These are phyloP conservation scores for Lodderomyces parapsilosis DNA, from an alignment of 1,139 yeast genomes.

Conservation along the genomic window DNA sequence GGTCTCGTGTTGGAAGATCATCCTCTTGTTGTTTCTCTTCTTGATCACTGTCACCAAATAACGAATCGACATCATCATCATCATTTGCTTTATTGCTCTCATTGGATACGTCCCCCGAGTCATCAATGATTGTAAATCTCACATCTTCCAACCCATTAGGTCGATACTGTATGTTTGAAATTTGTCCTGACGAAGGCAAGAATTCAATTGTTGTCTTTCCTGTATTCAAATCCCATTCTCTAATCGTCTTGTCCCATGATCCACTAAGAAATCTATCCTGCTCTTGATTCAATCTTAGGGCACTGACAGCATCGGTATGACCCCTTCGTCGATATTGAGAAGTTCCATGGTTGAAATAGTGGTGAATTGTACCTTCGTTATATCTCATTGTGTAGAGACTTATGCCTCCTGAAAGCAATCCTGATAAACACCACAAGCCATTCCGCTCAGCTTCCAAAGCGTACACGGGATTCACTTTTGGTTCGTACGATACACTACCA, in stretches of 20 bases:
- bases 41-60: slow-evolving; percentile 80
- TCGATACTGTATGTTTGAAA: slow-evolving; percentile 74
- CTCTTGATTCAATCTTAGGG: slow-evolving; percentile 57
- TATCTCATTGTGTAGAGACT: slow-evolving; percentile 79
- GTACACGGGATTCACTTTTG: slow-evolving; percentile 78
- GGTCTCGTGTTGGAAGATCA: slow-evolving; percentile 11
- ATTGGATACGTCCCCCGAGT: background rate
- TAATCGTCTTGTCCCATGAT: slow-evolving; percentile 80
- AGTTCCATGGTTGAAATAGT: slow-evolving; percentile 57
- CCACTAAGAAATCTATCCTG: slow-evolving; percentile 75
- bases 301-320: slow-evolving; percentile 77
- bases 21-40: slow-evolving; percentile 25
- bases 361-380: slow-evolving; percentile 78
- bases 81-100: slow-evolving; percentile 5
- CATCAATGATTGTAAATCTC: slow-evolving; percentile 18
- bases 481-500: slow-evolving; percentile 55
- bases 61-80: slow-evolving; percentile 62
- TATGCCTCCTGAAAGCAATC: slow-evolving; percentile 83
- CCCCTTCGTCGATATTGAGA: slow-evolving; percentile 23
- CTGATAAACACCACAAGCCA: slow-evolving; percentile 83
- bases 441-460: slow-evolving; percentile 81
- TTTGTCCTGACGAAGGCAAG: slow-evolving; percentile 67
- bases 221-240: slow-evolving; percentile 83
- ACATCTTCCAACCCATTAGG: slow-evolving; percentile 61
- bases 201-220: slow-evolving; percentile 56